A percentile compares a stretch with the other conserved stretches of the same genome.
These are phyloP conservation scores for Omphalea diandra DNA, from an alignment of 441 rosid species.

Conservation along the genomic window DNA sequence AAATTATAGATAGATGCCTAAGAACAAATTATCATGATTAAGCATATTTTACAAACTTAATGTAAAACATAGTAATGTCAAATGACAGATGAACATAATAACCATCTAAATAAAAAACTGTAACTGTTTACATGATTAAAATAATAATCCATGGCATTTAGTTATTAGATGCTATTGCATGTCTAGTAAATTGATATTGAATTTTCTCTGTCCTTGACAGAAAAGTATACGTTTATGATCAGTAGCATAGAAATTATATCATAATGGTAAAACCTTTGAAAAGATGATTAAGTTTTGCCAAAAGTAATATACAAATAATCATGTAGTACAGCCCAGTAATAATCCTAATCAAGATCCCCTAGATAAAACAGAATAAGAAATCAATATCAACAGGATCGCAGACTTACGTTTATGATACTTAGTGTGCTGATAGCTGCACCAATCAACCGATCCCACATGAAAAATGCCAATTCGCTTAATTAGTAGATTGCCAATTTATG, in stretches of 20 bases:
- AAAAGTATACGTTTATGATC: not conserved
- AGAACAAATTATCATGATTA: not conserved
- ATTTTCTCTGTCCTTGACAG: not conserved
- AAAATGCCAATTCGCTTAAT: constrained; percentile 37
- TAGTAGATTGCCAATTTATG: constrained; percentile 30
- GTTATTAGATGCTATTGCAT: not conserved
- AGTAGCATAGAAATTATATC: not conserved
- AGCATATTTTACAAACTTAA: not conserved
- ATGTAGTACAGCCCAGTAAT: not conserved
- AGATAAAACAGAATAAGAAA: constrained; percentile 4
- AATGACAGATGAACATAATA: not conserved
- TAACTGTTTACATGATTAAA: not conserved
- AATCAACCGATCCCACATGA: constrained; percentile 46
- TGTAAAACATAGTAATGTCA: not conserved
- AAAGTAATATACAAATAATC: not conserved
- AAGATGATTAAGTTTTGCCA: not conserved
- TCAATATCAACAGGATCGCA: constrained; percentile 18
- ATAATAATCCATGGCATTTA: not conserved
- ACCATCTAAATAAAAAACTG: no score
- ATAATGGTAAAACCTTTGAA: not conserved
- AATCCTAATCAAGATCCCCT: not conserved
- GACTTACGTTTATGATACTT: constrained; percentile 96
- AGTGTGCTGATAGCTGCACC: constrained; percentile 92
- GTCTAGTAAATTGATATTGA: not conserved
- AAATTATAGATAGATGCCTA: not conserved